These are phyloP conservation scores for Parathielavia appendiculata DNA, from an alignment of 495 filamentous ascomycete species.

Conservation along the genomic window DNA sequence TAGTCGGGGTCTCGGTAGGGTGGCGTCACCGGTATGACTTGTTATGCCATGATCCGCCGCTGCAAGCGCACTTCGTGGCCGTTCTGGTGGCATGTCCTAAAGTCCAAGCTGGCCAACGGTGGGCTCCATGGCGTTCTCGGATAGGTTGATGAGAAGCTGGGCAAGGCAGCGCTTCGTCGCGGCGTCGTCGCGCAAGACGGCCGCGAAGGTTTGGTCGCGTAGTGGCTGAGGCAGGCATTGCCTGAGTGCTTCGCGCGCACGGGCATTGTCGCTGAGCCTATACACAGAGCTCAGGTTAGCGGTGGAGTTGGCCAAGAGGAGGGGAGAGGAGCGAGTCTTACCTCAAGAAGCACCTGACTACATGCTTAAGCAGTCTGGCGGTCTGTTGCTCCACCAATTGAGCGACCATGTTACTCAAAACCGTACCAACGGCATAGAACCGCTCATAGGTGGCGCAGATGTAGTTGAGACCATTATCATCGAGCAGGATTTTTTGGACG, in stretches of 20 bases:
- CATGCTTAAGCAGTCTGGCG: slow-evolving; percentile 91
- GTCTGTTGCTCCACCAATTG: slow-evolving; percentile 98
- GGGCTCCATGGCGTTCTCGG: slow-evolving; percentile 77
- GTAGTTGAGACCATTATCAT: slow-evolving; percentile 95
- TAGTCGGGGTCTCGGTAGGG: too few relatives aligned
- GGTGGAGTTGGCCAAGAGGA: background rate
- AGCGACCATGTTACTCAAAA: slow-evolving; percentile 97
- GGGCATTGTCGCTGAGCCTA: slow-evolving; percentile 91
- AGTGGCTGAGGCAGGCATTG: slow-evolving; percentile 97
- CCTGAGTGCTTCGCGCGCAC: slow-evolving; percentile 88
- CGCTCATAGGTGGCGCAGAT: slow-evolving; percentile 98
- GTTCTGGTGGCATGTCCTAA: slow-evolving; percentile 8
- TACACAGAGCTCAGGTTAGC: too few relatives aligned
- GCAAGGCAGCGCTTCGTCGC: slow-evolving; percentile 97
- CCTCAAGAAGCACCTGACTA: slow-evolving; percentile 95
- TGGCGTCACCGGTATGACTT: background rate
- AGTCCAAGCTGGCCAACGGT: slow-evolving; percentile 34
- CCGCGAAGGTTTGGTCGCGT: slow-evolving; percentile 93
- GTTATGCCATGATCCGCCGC: too few relatives aligned
- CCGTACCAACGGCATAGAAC: slow-evolving; percentile 98
- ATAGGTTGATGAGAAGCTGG: slow-evolving; percentile 93
- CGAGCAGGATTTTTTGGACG: slow-evolving; percentile 98
- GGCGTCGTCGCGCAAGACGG: slow-evolving; percentile 92
- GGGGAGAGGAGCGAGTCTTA: slow-evolving; percentile 40
- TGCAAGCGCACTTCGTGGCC: too few relatives aligned